Conservation (phyloP, 2,329 filamentous ascomycete genomes). For the Fusarium concolor region DNA sequence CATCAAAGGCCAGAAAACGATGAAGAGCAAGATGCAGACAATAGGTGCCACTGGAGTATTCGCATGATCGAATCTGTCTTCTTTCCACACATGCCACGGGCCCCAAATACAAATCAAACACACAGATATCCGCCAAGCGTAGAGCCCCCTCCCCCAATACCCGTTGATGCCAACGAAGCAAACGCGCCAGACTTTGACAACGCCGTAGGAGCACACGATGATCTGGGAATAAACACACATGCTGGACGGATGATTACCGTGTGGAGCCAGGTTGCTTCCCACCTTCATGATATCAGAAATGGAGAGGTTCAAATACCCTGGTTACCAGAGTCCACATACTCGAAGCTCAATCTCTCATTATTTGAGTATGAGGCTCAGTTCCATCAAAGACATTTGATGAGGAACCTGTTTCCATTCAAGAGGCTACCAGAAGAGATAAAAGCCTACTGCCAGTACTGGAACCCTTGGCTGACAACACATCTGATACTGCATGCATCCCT, state of each 20-base stretch:
- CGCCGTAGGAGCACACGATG: neutral
- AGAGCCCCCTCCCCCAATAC: constrained; percentile 3
- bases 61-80: constrained; percentile 3
- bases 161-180: neutral
- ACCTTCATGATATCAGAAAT: constrained; percentile 2
- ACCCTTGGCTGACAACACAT: constrained; percentile 17
- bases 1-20: rapidly evolving
- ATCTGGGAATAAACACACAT: constrained; percentile 5
- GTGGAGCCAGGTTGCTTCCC: constrained; percentile 5
- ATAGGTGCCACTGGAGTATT: constrained; percentile 10
- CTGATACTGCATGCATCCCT: constrained; percentile 13
- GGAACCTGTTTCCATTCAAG: constrained; percentile 12
- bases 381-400: constrained; percentile 16
- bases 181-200: constrained; percentile 8
- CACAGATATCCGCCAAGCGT: neutral
- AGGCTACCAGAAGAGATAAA: neutral
- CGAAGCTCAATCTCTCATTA: constrained; percentile 6
- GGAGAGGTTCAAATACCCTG: constrained; percentile 8
- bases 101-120: neutral
- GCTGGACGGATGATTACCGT: neutral
- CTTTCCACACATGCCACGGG: neutral
- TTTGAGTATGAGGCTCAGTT: constrained; percentile 22
- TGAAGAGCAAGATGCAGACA: neutral
- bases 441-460: constrained; percentile 3
- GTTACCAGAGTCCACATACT: constrained; percentile 14